phyloP scores from a whole-genome alignment of 2,329 filamentous ascomycete species.

The Ceratocystis destructans region DNA sequence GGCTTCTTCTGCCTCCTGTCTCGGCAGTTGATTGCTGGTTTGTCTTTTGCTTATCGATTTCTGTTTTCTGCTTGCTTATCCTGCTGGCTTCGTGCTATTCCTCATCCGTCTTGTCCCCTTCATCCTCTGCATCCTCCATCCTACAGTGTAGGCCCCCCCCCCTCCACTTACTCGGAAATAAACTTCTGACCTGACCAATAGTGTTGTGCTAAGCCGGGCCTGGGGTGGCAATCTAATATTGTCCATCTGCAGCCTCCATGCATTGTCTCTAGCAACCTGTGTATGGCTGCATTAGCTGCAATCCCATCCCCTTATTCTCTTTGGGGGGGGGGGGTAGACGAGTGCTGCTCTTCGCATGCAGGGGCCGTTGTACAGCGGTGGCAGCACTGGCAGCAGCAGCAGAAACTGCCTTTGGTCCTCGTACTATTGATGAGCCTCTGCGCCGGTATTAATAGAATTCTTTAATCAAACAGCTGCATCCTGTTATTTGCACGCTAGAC shows the following conservation, averaged over 20 bases:
- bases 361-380: too few relatives aligned
- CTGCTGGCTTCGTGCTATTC: neutral
- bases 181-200: neutral
- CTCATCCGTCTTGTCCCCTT: neutral
- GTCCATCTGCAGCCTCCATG: slow-evolving; percentile 5
- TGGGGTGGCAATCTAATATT: slow-evolving; percentile 1
- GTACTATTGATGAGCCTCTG: too few relatives aligned
- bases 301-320: neutral
- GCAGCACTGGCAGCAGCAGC: too few relatives aligned
- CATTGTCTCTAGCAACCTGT: neutral
- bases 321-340: neutral
- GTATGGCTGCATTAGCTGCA: slow-evolving; percentile 1
- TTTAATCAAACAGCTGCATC: too few relatives aligned
- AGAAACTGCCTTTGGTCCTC: too few relatives aligned
- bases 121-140: neutral
- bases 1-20: neutral
- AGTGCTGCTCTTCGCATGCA: too few relatives aligned
- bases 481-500: too few relatives aligned
- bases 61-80: neutral
- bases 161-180: neutral
- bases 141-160: neutral
- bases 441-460: too few relatives aligned
- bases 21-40: neutral
- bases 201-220: neutral
- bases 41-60: neutral